Evolutionary conservation across 2,329 filamentous ascomycete genomes (phyloP), one percentile per base, ranked within the genome.

Genomic region (Ilyonectria mors-panacis): DNA sequence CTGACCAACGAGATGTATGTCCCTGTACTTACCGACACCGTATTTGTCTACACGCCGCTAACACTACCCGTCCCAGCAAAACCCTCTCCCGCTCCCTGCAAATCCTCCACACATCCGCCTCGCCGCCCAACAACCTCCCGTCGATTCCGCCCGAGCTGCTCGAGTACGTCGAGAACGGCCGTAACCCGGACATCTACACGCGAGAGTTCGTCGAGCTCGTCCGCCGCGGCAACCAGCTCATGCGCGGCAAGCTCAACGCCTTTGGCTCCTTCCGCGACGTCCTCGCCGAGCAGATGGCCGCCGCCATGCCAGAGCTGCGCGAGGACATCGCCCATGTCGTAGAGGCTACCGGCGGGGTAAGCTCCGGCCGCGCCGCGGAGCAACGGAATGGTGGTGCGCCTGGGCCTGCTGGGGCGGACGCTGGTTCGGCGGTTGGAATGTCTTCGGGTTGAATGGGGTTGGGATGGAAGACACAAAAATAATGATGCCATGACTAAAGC

Each of bases 111-210:
- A 74, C 76, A 47, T 80, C 83, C 12, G 82, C 85, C 63, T 76
- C 82, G 23, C 79, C 81, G 26, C 81, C 82, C 13, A 67, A 78
- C 70, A 68, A 74, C 23, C 84, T 90, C 45, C 87, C 88, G 5
- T 80, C 78, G 35, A 85, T 91, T 23, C 90, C 90, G 2, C 86
- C 86, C 58, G 89, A 92, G 75, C 85, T 92, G 13, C 84, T 92
- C 67, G 84, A 89, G 76, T 93, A 93, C 81, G 90, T 93, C 74
- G 90, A 93, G 78, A 88, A 89, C 76, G 90, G 91, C 50, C 89
- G 91, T 57, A 93, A 93, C 82, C 91, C 91, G 2, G 91, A 93
- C 80, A 92, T 93, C 73, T 93, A 93, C 84, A 93, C 91, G 61
- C 85, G 91, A 75, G 91, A 93, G 82, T 92, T 93, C 75, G 90